Evolutionary conservation across 306 rosid species (phyloP), one percentile per base, ranked within the genome.

Genomic region (Trifolium repens): DNA sequence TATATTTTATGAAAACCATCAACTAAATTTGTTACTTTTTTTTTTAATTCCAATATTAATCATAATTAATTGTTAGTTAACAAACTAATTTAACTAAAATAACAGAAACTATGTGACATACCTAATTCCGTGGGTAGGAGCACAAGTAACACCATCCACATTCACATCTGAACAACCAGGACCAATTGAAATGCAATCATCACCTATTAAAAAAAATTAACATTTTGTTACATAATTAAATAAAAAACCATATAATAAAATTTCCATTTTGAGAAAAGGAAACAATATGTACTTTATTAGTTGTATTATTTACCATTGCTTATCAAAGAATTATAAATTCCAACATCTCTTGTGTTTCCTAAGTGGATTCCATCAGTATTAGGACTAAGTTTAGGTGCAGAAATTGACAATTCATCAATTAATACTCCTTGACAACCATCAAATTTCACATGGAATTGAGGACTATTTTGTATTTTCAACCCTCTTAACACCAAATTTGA

Each of bases 91-190:
- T 37, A 52, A 46, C 73, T 32, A 61, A 61, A 55, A 75, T 73
- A 71, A 76, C 57, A 39, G 42, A 64, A 24, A 53, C 42, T 49
- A 13, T 24, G 70, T 78, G 83, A 24, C 19, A 43, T 85, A 94
- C 98, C 98, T 94, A 34, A 96, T 96, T 32, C 98, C 99, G 63
- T 96, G 98, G 85, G 96, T 84, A 14, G 99, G 99, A 67, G 91
- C 99, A 72, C 99, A 96, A 65, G 96, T 90, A 62, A 96, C 92
- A 5, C 97, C 93, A 10, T 83, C 84, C 8, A 96, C 93, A 67
- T 87, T 88, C 77, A 96, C 99, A 58, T 96, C 59, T 46, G 88
- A 63, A 72, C 96, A 89, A 19, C 99, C 97, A 0, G 99, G 86
- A 52, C 99, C 99, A 78, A 96, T 89, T 16, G 96, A 92, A 71